A percentile compares a stretch with the other conserved stretches of the same genome.
Conservation (phyloP, 192 early-diverging fungal species). For the Podila epigama region DNA sequence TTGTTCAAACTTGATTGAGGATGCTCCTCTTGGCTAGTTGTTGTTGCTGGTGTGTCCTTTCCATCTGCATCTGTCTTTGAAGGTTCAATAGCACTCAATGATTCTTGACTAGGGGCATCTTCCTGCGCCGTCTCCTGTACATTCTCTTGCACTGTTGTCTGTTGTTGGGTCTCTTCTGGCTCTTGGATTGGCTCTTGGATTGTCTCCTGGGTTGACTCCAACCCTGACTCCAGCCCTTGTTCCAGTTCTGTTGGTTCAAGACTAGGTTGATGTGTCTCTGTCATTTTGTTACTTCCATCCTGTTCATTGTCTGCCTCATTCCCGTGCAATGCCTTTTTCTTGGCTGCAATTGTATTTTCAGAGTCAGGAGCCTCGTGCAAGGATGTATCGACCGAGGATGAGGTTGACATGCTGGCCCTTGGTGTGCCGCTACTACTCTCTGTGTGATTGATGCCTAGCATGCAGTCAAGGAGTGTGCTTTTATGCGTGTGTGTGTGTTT, state of each 20-base stretch:
- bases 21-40: neutral
- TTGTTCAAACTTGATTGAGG: neutral
- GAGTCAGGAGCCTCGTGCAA: neutral
- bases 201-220: too few relatives aligned
- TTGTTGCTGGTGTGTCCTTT: neutral
- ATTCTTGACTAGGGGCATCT: neutral
- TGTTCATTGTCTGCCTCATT: neutral
- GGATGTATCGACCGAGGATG: neutral
- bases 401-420: constrained; percentile 1
- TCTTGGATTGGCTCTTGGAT: too few relatives aligned
- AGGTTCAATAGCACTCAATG: too few relatives aligned
- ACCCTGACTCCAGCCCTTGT: too few relatives aligned
- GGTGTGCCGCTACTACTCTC: constrained; percentile 5
- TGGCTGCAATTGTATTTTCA: neutral
- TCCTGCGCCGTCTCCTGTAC: too few relatives aligned
- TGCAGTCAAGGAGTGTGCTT: too few relatives aligned
- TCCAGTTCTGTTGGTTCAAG: neutral
- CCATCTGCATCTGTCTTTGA: neutral
- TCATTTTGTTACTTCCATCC: neutral
- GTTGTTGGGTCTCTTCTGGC: too few relatives aligned
- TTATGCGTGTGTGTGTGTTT: too few relatives aligned
- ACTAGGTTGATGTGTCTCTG: too few relatives aligned
- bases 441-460: constrained; percentile 34
- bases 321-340: neutral
- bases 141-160: too few relatives aligned